These are phyloP conservation scores for Andrographis paniculata DNA, from an alignment of 305 asterid genomes.

Conservation along the genomic window DNA sequence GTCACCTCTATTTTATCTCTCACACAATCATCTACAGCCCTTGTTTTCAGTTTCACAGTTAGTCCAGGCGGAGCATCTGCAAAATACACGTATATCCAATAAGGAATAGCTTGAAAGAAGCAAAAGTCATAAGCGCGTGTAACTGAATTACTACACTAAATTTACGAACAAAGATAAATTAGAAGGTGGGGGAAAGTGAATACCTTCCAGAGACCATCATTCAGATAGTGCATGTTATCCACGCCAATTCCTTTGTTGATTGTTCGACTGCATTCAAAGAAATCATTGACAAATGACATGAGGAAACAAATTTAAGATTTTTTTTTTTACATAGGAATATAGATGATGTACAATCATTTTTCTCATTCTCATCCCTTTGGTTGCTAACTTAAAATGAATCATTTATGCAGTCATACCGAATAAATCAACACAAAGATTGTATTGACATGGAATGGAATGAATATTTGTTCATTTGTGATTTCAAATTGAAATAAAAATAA, in stretches of 20 bases:
- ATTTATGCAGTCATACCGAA: too few relatives aligned
- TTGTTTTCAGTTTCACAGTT: neutral
- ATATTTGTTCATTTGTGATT: too few relatives aligned
- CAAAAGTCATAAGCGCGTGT: neutral
- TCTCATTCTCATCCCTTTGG: too few relatives aligned
- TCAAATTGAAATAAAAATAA: too few relatives aligned
- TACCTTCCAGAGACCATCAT: slow-evolving; percentile 99
- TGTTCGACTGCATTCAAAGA: slow-evolving; percentile 45
- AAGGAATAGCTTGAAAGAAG: neutral
- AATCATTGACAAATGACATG: slow-evolving; percentile 5
- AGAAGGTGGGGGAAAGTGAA: neutral
- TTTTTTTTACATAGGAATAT: too few relatives aligned
- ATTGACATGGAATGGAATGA: too few relatives aligned
- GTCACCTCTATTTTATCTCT: neutral
- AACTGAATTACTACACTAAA: neutral
- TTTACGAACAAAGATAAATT: too few relatives aligned
- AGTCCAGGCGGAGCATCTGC: slow-evolving; percentile 35
- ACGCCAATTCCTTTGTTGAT: slow-evolving; percentile 96
- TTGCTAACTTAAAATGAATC: too few relatives aligned
- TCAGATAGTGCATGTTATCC: slow-evolving; percentile 97
- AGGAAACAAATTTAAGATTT: neutral
- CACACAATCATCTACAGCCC: slow-evolving; percentile 9
- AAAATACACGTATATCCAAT: neutral
- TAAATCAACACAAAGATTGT: too few relatives aligned
- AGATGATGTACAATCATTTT: too few relatives aligned